phyloP scores from a whole-genome alignment of 2,329 filamentous ascomycete species.

The Trichoderma cornu-damae region DNA sequence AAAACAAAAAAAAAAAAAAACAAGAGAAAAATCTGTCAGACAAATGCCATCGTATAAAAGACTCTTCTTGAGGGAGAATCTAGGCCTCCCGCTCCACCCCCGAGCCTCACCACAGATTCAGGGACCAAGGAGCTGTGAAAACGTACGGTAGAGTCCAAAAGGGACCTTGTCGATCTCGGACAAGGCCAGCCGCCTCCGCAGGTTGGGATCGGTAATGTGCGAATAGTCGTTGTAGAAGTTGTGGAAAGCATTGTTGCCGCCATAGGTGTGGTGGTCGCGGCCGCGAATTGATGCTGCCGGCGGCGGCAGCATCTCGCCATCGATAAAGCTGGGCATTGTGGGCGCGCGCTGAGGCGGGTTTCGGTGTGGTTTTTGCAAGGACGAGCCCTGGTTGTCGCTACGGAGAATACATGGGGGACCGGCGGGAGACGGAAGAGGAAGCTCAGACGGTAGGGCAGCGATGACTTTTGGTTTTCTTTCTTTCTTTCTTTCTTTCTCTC shows the following conservation, averaged over 20 bases:
- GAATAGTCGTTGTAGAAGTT: conserved; percentile 68
- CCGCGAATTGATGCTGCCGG: conserved; percentile 31
- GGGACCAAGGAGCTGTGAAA: not conserved
- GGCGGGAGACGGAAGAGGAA: not conserved
- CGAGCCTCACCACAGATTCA: too few relatives aligned
- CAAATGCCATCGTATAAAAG: too few relatives aligned
- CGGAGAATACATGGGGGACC: conserved; percentile 16
- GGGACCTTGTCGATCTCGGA: conserved; percentile 75
- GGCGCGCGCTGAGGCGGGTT: not conserved
- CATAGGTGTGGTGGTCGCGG: conserved; percentile 43
- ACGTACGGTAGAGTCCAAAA: conserved; percentile 64
- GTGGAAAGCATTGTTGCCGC: conserved; percentile 65
- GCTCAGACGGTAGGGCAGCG: not conserved
- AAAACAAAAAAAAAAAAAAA: too few relatives aligned
- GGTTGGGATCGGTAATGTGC: conserved; percentile 65
- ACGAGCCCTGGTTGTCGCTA: conserved; percentile 19
- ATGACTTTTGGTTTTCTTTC: too few relatives aligned
- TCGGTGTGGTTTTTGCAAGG: conserved; percentile 5
- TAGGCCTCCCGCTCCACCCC: too few relatives aligned
- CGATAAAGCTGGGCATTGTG: conserved; percentile 29
- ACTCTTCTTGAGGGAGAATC: too few relatives aligned
- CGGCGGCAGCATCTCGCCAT: conserved; percentile 40
- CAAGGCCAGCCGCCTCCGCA: conserved; percentile 68
- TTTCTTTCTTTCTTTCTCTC: too few relatives aligned
- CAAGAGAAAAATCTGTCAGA: too few relatives aligned